Evolutionary conservation across 2,329 filamentous ascomycete genomes (phyloP).

Genomic region (Rutstroemia sp.): DNA sequence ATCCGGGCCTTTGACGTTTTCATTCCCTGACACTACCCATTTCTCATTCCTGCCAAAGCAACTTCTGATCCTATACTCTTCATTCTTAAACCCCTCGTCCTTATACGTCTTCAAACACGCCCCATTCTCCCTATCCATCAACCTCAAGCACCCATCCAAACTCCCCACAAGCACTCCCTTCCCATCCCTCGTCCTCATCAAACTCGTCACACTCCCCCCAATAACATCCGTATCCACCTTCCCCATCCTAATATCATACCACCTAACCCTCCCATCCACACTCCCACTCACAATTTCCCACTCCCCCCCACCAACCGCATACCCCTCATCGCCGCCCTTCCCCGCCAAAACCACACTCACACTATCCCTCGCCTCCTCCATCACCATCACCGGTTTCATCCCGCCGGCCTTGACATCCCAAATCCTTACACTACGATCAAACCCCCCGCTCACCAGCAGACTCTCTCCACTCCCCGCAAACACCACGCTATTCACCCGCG

Average conservation of each 20-base stretch:
- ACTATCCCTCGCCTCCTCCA: conserved; percentile 66
- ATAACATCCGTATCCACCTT: conserved; percentile 63
- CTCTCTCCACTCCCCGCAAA: conserved; percentile 72
- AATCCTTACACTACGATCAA: conserved; percentile 67
- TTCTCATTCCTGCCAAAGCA: conserved; percentile 68
- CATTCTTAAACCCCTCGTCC: conserved; percentile 38
- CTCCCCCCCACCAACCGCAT: conserved; percentile 53
- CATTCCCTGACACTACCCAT: conserved; percentile 74
- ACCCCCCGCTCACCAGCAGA: conserved; percentile 65
- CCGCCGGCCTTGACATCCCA: conserved; percentile 55
- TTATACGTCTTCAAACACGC: conserved; percentile 66
- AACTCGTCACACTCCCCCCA: conserved; percentile 64
- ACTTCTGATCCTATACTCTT: conserved; percentile 23
- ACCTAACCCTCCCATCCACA: conserved; percentile 75
- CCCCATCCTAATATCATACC: conserved; percentile 78
- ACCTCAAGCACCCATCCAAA: conserved; percentile 67
- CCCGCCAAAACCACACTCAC: conserved; percentile 38
- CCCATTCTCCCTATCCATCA: conserved; percentile 75
- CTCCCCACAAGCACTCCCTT: conserved; percentile 67
- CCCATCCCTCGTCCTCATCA: conserved; percentile 63
- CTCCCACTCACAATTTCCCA: conserved; percentile 64
- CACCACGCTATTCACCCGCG: conserved; percentile 66
- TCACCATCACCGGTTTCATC: conserved; percentile 61
- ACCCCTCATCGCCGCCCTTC: conserved; percentile 51
- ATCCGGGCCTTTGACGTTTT: conserved; percentile 34